Percentiles rank a stretch among this genome's conserved stretches.
Conservation (phyloP, 23 red algal genomes). For the Gracilariopsis chorda region DNA sequence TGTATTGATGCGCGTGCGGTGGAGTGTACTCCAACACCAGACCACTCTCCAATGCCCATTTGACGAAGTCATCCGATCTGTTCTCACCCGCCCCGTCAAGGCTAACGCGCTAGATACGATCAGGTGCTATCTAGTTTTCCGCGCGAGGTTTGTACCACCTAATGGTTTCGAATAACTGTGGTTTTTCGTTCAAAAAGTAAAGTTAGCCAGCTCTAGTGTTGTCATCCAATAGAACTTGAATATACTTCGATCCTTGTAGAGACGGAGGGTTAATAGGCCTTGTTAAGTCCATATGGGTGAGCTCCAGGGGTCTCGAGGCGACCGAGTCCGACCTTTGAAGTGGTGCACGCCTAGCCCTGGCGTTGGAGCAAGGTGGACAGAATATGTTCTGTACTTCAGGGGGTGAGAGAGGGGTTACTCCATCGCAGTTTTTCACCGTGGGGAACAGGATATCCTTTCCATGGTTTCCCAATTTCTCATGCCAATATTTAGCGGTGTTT, state of each 20-base stretch:
- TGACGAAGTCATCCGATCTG: neutral
- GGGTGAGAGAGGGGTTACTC: neutral
- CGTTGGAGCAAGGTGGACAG: no score
- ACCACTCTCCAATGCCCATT: neutral
- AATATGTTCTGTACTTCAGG: no score
- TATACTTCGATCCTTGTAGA: neutral
- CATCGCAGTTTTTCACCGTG: neutral
- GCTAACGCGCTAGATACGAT: neutral
- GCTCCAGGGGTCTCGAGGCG: no score
- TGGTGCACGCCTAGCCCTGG: no score
- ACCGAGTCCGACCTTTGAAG: no score
- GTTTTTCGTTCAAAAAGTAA: neutral
- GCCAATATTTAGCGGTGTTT: neutral
- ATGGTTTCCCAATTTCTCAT: no score
- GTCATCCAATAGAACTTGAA: neutral
- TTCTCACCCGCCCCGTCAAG: neutral
- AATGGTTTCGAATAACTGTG: neutral
- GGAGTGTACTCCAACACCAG: neutral
- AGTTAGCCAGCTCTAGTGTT: neutral
- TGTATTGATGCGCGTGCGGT: neutral
- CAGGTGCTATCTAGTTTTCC: neutral
- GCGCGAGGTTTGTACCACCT: conserved; percentile 4
- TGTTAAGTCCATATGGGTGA: no score
- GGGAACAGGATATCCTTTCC: neutral
- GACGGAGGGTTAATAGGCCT: no score